A percentile compares a stretch with the other conserved stretches of the same genome.
These are phyloP conservation scores for Magnusiomyces suaveolens DNA, from an alignment of 1,139 yeast genomes.

Conservation along the genomic window DNA sequence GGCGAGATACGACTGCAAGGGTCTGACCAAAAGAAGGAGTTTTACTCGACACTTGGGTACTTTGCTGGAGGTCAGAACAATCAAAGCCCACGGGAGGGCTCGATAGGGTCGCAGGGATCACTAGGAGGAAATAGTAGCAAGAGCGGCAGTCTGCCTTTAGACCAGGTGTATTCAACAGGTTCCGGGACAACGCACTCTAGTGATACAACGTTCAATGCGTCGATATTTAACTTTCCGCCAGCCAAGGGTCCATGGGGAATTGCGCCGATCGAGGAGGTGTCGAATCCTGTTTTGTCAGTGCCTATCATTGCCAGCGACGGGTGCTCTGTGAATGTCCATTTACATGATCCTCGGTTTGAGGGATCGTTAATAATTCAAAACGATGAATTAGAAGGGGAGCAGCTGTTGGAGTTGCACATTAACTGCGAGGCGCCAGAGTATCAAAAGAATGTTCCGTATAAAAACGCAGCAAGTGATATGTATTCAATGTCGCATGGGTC, in stretches of 20 bases:
- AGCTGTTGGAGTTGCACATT: not conserved
- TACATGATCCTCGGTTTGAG: not conserved
- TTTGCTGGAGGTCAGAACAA: too few relatives aligned
- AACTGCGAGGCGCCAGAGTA: not conserved
- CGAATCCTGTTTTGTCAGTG: not conserved
- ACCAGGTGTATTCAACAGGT: not conserved
- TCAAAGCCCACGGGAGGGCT: too few relatives aligned
- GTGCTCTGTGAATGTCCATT: not conserved
- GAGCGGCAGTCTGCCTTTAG: not conserved
- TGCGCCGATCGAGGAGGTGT: not conserved
- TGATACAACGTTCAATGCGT: not conserved
- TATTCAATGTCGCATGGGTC: too few relatives aligned
- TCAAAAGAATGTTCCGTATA: not conserved
- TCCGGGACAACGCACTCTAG: not conserved
- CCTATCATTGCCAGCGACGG: not conserved
- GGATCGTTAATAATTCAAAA: not conserved
- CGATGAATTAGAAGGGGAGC: not conserved
- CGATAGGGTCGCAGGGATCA: too few relatives aligned
- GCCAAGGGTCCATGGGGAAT: not conserved
- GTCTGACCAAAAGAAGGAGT: too few relatives aligned
- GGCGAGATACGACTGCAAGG: too few relatives aligned
- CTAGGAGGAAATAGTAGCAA: too few relatives aligned
- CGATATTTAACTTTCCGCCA: not conserved
- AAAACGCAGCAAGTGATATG: not conserved
- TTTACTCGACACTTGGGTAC: too few relatives aligned